Evolutionary conservation across 176 grass and related monocot species (phyloP), one percentile per base, ranked within the genome.

Genomic region (Oryza glumipatula): DNA sequence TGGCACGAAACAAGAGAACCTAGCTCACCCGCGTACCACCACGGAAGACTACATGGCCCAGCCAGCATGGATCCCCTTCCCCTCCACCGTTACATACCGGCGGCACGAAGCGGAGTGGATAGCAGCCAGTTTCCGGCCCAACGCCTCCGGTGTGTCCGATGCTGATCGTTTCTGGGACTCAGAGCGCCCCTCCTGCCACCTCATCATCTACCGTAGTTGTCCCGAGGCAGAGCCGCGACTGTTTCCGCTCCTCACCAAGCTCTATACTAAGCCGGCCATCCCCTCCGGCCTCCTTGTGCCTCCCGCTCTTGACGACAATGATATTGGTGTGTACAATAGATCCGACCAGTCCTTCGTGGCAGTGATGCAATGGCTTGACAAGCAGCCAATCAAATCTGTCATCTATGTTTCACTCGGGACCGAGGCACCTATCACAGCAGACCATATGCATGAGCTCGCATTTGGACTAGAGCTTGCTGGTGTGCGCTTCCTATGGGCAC

Each of bases 401-500:
- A 45, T 93, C 6, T 93, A 85, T 14, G 75, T 86, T 3, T 80
- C 88, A 17, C 49, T 90, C 1, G 91, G 91, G 9, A 90, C 74
- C 15, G 85, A 93, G 77, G 86, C 89, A 3, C 74, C 81, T 6
- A 13, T 82, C 35, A 78, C 44, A n/a, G 17, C 77, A 2, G 72
- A 41, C 9, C 61, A 70, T 21, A 3, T 83, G 2, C 74, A 17
- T 0, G 88, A 90, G 76, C 78, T 93, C 0, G 88, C 77, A 10
- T 17, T 75, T 0, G 91, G 91, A 2, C 78, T 90, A 12, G 91
- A 88, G 26, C 70, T 46, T 32, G 54, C 85, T 11, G 67, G 26
- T 16, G 73, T 17, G 48, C 82, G 81, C 0, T 90, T 93, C 68
- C 77, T 93, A 5, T 93, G 91, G 91, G 91, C 73, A 28, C 67